Base-by-base conservation (phyloP, 2,329 filamentous ascomycete species). In the Calycina herbarum region DNA sequence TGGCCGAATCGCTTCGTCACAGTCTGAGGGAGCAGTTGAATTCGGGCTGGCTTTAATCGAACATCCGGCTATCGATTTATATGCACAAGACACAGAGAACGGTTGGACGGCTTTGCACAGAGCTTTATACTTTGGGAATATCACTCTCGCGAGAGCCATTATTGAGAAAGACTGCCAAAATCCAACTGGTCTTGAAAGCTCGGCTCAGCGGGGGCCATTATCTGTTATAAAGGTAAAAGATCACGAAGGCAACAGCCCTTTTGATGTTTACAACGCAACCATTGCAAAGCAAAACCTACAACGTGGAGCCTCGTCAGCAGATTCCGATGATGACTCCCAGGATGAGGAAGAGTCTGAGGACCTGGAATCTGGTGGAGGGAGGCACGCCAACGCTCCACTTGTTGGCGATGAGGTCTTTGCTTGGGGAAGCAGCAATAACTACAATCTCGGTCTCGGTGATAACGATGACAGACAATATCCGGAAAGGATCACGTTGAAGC, bases 81-180 rank as follows among this genome's bases (percentile, higher is more conserved):
- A 97, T 73, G 82, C 85, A 2, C 94, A 96, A 76, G 95, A 99
- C 77, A 82, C 83, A 7, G 95, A 99, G 78, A 98, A 91, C 77
- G 94, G 94, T 57, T 99, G 95, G 95, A 99, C 96, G 67, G 89
- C 94, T 45, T 83, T 99, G 48, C 95, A 99, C 76, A 87, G 95
- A 72, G 92, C 94, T 7, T 82, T 98, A 54, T 98, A 97, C 76
- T 88, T 89, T 72, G 94, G 94, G 58, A 97, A 97, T 74, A 87
- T 95, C 61, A 89, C 91, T 6, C 89, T 96, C 70, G 95, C 95
- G 2, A 88, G 93, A 58, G 82, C 92, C 24, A 87, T 99, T 38
- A 82, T 99, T 69, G 87, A 90, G 61, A 89, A 90, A 70, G 94
- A 97, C 76, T 73, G 84, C 70, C 82, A 79, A 3, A 82, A 75